Percentiles rank a stretch among this genome's conserved stretches.
phyloP scores from a whole-genome alignment of 129 eudicot species.

The Lactuca saligna region DNA sequence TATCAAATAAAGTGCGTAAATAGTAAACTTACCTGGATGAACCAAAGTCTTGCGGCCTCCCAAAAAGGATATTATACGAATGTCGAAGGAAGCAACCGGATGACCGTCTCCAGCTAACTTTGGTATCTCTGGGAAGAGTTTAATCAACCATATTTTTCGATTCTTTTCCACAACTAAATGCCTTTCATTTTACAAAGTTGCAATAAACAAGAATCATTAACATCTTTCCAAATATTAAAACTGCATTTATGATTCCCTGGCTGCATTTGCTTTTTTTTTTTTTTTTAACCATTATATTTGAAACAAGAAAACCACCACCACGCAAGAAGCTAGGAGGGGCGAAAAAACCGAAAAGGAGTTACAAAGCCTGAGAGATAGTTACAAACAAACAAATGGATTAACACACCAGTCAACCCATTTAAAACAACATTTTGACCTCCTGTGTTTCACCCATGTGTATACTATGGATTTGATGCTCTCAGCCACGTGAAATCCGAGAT shows the following conservation, averaged over 20 bases:
- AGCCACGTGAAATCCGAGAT: too few relatives aligned
- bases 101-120: slow-evolving; percentile 61
- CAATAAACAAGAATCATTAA: slow-evolving; percentile 27
- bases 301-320: too few relatives aligned
- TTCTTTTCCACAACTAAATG: slow-evolving; percentile 79
- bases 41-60: slow-evolving; percentile 74
- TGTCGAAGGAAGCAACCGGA: slow-evolving; percentile 83
- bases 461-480: too few relatives aligned
- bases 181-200: slow-evolving; percentile 54
- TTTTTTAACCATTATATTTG: too few relatives aligned
- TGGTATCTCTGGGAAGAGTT: slow-evolving; percentile 80
- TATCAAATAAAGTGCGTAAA: not conserved
- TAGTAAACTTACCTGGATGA: slow-evolving; percentile 73
- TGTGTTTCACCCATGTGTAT: too few relatives aligned
- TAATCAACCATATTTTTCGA: slow-evolving; percentile 52
- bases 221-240: slow-evolving; percentile 5
- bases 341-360: too few relatives aligned
- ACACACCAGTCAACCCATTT: too few relatives aligned
- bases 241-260: not conserved
- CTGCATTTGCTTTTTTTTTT: too few relatives aligned
- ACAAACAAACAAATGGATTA: too few relatives aligned
- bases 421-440: too few relatives aligned
- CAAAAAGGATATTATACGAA: slow-evolving; percentile 55
- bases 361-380: too few relatives aligned
- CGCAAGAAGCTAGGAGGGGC: too few relatives aligned